Evolutionary conservation across 805 yeast genomes (phyloP), one percentile per base, ranked within the genome.

Genomic region (Starmerella cellae): DNA sequence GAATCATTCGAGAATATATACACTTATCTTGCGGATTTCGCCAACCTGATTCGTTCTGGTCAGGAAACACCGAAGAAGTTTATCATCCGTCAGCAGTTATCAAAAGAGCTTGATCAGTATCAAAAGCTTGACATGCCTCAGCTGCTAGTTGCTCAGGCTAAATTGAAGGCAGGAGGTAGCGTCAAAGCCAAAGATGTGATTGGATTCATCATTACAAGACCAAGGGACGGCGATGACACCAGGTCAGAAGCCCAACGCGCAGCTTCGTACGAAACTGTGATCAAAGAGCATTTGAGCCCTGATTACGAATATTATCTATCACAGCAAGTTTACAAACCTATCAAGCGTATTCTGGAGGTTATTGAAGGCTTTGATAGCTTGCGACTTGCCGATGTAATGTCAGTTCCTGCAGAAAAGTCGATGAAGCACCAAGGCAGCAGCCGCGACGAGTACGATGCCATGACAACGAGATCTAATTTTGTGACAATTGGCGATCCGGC

Each of bases 131-230:
- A 38, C 34, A 71, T 74, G 35, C 91, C 95, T 43, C 66, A 71
- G 3, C 95, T 91, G 14, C 91, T 80, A 58, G 95, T 85, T 29
- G 99, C 97, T 0, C 64, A 83, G 46, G 70, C 91, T 52, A 68
- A 83, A 61, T 66, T 82, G 50, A 73, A 71, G n/a, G 78, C 76
- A 46, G 96, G 97, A 28, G 87, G 85, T 55, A 78, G 81, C 29
- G 73, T 91, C 39, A 78, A 77, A 49, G 93, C 94, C 0, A 95
- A 94, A 18, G 80, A 79, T 52, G 96, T 91, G 37, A 79, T 91
- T 30, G 80, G 95, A 0, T 91, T 71, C 64, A 80, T 91, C 35
- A 77, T 91, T 28, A 74, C 93, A n/a, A 63, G 62, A 23, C 72
- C 66, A 30, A 62, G 55, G 6, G 38, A 56, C 18, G 58, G 57